phyloP scores from a whole-genome alignment of 2,329 filamentous ascomycete genomes.

The Colletotrichum somersetense region DNA sequence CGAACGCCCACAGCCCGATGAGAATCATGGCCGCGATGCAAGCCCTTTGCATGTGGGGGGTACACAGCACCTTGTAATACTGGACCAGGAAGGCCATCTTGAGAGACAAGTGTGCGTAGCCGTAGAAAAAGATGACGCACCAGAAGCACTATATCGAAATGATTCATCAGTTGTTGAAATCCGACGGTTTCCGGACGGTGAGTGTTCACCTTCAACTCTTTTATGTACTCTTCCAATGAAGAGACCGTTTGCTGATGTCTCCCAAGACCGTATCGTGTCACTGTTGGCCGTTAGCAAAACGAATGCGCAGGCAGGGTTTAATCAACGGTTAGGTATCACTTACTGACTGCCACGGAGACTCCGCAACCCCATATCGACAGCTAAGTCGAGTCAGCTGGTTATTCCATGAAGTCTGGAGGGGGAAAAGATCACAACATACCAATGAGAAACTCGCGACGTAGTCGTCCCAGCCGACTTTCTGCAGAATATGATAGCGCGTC shows the following conservation, averaged over 20 bases:
- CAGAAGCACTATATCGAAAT: constrained; percentile 47
- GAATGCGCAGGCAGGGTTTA: not conserved
- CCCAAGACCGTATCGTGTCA: constrained; percentile 43
- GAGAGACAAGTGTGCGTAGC: constrained; percentile 46
- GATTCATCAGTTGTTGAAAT: not conserved
- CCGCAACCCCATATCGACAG: constrained; percentile 29
- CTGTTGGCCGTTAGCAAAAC: constrained; percentile 1
- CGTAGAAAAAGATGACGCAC: constrained; percentile 50
- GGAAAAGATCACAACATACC: constrained; percentile 35
- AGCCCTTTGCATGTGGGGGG: constrained; percentile 45
- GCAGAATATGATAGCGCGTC: constrained; percentile 46
- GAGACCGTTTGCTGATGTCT: constrained; percentile 33
- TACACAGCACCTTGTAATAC: constrained; percentile 51
- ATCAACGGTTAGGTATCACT: not conserved
- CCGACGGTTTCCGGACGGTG: not conserved
- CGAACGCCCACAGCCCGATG: constrained; percentile 46
- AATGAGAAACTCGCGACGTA: constrained; percentile 44
- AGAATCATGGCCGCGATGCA: constrained; percentile 46
- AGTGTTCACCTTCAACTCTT: constrained; percentile 33
- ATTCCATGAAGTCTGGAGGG: not conserved
- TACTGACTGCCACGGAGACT: constrained; percentile 22
- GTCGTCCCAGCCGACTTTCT: constrained; percentile 47
- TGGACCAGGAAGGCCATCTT: constrained; percentile 54
- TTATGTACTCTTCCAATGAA: not conserved
- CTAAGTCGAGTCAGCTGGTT: constrained; percentile 4